Base-by-base conservation (phyloP, 2,329 filamentous ascomycete genomes). In the Plectosphaerella sp. region DNA sequence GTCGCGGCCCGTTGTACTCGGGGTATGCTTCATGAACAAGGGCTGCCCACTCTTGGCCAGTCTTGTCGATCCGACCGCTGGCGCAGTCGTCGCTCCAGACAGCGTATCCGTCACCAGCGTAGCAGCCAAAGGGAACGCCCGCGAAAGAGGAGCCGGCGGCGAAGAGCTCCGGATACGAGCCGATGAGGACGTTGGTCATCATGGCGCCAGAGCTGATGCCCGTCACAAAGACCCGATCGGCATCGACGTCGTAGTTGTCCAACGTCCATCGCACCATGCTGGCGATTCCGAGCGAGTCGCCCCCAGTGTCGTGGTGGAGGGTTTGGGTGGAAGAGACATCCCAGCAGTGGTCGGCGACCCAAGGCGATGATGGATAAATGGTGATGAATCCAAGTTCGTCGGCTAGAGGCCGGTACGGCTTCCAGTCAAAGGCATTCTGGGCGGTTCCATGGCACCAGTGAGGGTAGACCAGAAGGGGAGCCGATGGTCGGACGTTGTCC, bases 371-470 rank as follows among this genome's bases (percentile, higher is more conserved):
- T 2, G 71, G 71, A 57, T 72, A 74, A 59, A 73, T 72, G 50
- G 66, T 62, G 52, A 84, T 77, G 67, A 78, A 82, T 41, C 79
- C 81, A 50, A 82, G 71, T 45, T 69, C 61, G 54, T 78, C 75
- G 6, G 82, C 77, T 11, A 82, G 67, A 2, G 69, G 68, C 18
- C 78, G 76, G 63, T 80, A 86, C 12, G 77, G 76, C 6, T 76
- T 78, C 33, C 70, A 72, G 4, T 61, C 63, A 64, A 76, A 80
- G 58, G 74, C 77, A 2, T 72, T 73, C 36, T 70, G 63, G 3
- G 76, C 82, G 3, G 73, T 74, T 24, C 82, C 80, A 47, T 73
- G 72, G 66, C 82, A 85, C 72, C 76, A 82, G 68, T 83, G 76
- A 36, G 77, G 74, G 54, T 76, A 80, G 35, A 83, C 77, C 12